Evolutionary conservation across 2,329 filamentous ascomycete genomes (phyloP).

Genomic region (Fusarium continuum): DNA sequence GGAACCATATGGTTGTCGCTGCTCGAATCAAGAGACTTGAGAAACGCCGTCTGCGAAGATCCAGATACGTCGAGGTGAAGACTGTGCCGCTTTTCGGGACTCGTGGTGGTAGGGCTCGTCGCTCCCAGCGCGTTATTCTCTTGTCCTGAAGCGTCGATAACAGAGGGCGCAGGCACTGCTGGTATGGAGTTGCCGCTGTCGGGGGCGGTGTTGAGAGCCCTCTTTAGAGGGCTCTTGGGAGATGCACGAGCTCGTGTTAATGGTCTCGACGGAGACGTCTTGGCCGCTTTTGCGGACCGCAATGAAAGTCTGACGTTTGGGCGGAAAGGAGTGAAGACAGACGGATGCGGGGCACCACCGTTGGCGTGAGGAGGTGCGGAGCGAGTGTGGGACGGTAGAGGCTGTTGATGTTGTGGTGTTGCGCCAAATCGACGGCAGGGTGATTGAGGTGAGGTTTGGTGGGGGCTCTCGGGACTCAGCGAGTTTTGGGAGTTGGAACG

Average conservation of each 20-base stretch:
- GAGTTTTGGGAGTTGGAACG: slow-evolving; percentile 59
- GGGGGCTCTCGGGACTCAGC: slow-evolving; percentile 59
- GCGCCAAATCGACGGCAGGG: slow-evolving; percentile 57
- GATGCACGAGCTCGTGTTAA: slow-evolving; percentile 73
- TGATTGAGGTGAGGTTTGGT: slow-evolving; percentile 59
- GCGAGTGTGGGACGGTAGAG: slow-evolving; percentile 46
- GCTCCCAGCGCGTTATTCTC: slow-evolving; percentile 54
- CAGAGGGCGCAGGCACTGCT: slow-evolving; percentile 51
- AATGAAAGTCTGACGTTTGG: slow-evolving; percentile 73
- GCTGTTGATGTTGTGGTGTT: slow-evolving; percentile 50
- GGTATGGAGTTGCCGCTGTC: slow-evolving; percentile 74
- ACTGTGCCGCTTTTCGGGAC: slow-evolving; percentile 62
- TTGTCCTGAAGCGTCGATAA: slow-evolving; percentile 53
- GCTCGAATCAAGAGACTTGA: slow-evolving; percentile 61
- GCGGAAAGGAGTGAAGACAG: slow-evolving; percentile 71
- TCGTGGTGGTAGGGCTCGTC: slow-evolving; percentile 45
- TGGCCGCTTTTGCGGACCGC: slow-evolving; percentile 69
- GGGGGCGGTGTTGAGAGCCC: slow-evolving; percentile 74
- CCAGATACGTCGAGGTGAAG: slow-evolving; percentile 66
- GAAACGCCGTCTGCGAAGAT: slow-evolving; percentile 59
- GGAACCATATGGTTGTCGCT: slow-evolving; percentile 46
- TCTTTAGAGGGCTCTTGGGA: slow-evolving; percentile 82
- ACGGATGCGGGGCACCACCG: slow-evolving; percentile 49
- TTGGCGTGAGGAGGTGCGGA: slow-evolving; percentile 49
- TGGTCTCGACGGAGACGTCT: slow-evolving; percentile 63